Conservation (phyloP, 2,329 filamentous ascomycete genomes). For the Acephala macrosclerotiorum region DNA sequence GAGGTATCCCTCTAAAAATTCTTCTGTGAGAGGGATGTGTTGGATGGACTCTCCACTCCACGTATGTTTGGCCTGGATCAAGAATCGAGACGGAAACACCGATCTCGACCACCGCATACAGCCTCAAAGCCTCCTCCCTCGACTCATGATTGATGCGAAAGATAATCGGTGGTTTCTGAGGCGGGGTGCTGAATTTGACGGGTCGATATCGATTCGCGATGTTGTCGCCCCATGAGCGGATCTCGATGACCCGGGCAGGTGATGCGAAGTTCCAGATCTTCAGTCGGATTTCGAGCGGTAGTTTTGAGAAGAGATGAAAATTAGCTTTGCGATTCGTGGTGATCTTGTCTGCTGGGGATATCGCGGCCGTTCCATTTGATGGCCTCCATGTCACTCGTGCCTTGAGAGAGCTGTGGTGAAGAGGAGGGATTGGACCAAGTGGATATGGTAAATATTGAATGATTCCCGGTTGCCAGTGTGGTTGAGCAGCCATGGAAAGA, state of each 20-base stretch:
- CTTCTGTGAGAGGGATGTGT: conserved; percentile 21
- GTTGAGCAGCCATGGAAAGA: conserved; percentile 6
- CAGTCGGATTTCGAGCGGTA: conserved; percentile 37
- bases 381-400: conserved; percentile 14
- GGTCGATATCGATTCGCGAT: conserved; percentile 16
- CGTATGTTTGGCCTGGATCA: conserved; percentile 17
- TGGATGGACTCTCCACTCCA: conserved; percentile 31
- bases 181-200: conserved; percentile 29
- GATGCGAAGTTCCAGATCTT: conserved; percentile 35
- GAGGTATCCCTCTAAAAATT: too few species aligned
- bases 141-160: conserved; percentile 33
- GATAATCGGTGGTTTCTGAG: conserved; percentile 28
- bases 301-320: conserved; percentile 32
- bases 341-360: too few species aligned
- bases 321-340: background rate
- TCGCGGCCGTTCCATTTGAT: too few species aligned
- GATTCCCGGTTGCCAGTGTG: background rate
- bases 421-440: conserved; percentile 7
- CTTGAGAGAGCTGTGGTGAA: background rate
- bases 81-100: conserved; percentile 24
- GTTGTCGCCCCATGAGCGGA: conserved; percentile 35
- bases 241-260: conserved; percentile 29
- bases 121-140: conserved; percentile 28
- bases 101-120: conserved; percentile 29
- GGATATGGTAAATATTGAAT: background rate